Evolutionary conservation across 441 rosid species (phyloP), one percentile per base, ranked within the genome.

Genomic region (Eruca vesicaria): DNA sequence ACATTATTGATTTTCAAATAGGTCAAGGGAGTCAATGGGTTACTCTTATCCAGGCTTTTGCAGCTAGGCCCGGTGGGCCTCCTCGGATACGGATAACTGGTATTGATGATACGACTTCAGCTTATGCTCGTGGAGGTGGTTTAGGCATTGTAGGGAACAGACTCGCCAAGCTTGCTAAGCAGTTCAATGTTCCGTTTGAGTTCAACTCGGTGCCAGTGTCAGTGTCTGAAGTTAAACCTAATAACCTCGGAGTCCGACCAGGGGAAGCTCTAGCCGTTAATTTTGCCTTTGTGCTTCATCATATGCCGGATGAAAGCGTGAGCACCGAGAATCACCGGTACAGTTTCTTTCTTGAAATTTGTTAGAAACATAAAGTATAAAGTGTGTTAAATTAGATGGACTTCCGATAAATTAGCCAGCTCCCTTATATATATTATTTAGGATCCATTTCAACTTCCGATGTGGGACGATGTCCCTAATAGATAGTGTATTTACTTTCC

Each of bases 231-330:
- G 84, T 89, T 36, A 84, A 74, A 68, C 78, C 75, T 28, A 79
- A 81, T 41, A 71, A 85, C 70, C 90, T 90, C 16, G 77, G 70
- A 2, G 76, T 89, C 57, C 85, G 74, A 38, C 81, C 82, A 1
- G 89, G 89, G 63, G 97, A 93, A 74, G 92, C 95, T 58, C 73
- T 93, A 36, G 97, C 97, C 0, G 95, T 88, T 53, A 93, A 90
- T 80, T 90, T 93, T 43, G 95, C 98, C 14, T 89, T 93, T 79
- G 83, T 88, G 78, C 93, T 93, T 62, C 95, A 93, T 78, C 97
- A 82, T 80, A 82, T 88, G 88, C 93, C 95, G 1, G 98, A 93
- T 48, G 97, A 90, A 86, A 93, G 97, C 75, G 97, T 93, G 78
- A 88, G 91, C 85, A 89, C 85, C 14, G 85, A 88, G 82, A 93